Evolutionary conservation across 78 protist species (phyloP).

Genomic region (Dictyostelium brefeldianum): DNA sequence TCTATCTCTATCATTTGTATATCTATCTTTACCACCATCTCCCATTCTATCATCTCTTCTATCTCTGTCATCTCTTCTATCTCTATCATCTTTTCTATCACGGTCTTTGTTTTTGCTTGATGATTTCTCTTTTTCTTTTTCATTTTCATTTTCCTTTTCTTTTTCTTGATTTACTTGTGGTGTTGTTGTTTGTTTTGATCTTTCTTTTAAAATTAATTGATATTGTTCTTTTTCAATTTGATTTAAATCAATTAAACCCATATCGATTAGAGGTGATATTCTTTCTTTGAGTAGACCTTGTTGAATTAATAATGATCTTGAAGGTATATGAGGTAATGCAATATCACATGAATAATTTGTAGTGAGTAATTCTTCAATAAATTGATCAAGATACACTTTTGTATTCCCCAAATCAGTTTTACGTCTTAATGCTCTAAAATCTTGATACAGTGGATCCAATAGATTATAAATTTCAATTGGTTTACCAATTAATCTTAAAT

Average conservation of each 20-base stretch:
- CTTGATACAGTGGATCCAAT: slow-evolving; percentile 95
- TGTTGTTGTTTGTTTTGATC: background rate
- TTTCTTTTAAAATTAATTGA: background rate
- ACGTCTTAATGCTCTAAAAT: slow-evolving; percentile 63
- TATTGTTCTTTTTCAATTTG: slow-evolving; percentile 38
- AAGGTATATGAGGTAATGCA: slow-evolving; percentile 91
- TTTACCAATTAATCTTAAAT: slow-evolving; percentile 92
- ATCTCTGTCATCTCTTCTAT: slow-evolving; percentile 16
- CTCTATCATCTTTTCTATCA: slow-evolving; percentile 19
- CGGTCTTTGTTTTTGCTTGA: background rate
- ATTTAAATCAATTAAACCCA: slow-evolving; percentile 7
- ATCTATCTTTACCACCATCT: slow-evolving; percentile 22
- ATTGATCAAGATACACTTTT: slow-evolving; percentile 92
- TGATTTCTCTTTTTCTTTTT: slow-evolving; percentile 4
- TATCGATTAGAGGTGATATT: slow-evolving; percentile 65
- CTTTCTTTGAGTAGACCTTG: slow-evolving; percentile 65
- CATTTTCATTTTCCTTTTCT: background rate
- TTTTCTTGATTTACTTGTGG: background rate
- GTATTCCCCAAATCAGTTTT: background rate
- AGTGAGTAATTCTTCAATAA: slow-evolving; percentile 89
- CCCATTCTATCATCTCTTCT: slow-evolving; percentile 20
- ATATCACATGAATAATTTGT: slow-evolving; percentile 88
- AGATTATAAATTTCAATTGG: slow-evolving; percentile 89
- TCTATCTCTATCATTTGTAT: background rate
- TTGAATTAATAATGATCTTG: slow-evolving; percentile 40